Evolutionary conservation across 768 basidiomycete genomes (phyloP), one percentile per base, ranked within the genome.

Genomic region (Paxillus ammoniavirescens): DNA sequence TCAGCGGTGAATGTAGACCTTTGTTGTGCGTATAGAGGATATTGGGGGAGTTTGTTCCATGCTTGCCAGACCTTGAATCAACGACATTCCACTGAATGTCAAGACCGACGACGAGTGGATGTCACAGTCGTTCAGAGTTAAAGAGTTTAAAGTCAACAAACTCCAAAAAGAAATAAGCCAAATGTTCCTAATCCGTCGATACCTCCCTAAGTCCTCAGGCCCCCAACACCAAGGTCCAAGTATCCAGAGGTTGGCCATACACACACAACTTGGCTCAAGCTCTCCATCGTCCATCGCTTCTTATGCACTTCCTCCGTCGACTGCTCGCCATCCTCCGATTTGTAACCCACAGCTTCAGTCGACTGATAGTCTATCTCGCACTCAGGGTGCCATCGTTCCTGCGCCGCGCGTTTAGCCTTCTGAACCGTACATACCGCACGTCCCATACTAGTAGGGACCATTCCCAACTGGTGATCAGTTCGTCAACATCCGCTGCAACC

Each of bases 21-120:
- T 83, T 42, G 78, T 82, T 36, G 73, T 65, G 47, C 68, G 59
- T 41, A 69, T 65, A 17, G 67, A 52, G 5, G 67, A 60, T 40
- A 54, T 47, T 26, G 49, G 50, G 12, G 66, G 50, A 5, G 58
- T 42, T 1, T 38, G 47, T 21, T 69, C 69, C 55, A 58, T 60
- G 45, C 12, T 35, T 35, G 35, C 21, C 26, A 26, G 6, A 35
- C 12, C 13, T 35, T 35, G 35, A 4, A 13, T 35, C 3, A 2
- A 13, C 12, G 13, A 12, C 13, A 12, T 31, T 31, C 21, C 21
- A 21, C n/a, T n/a, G 28, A 30, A 8, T 21, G 21, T 21, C 21
- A 21, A 21, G 21, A 21, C 21, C 21, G 21, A 21, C 21, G 3
- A 21, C 21, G 21, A 21, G 21, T 21, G 21, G 21, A 21, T 21